These are phyloP conservation scores for Arthroderma uncinatum DNA, from an alignment of 2,329 filamentous ascomycete species.

Conservation along the genomic window DNA sequence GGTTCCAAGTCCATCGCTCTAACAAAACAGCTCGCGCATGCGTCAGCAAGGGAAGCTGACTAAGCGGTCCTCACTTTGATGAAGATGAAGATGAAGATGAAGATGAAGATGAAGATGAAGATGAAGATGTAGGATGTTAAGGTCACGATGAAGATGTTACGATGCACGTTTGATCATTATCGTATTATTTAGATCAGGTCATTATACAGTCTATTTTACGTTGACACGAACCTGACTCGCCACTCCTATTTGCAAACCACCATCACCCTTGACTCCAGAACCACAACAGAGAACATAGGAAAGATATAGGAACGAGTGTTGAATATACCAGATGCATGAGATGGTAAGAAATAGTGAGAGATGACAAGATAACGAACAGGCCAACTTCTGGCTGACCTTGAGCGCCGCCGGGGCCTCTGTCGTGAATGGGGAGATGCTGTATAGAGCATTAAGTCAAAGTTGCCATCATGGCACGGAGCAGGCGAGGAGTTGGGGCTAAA, in stretches of 20 bases:
- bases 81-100: no score
- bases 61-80: no score
- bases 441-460: constrained; percentile 49
- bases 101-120: no score
- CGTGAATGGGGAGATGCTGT: background rate
- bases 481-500: constrained; percentile 51
- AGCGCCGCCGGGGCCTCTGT: background rate
- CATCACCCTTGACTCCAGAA: background rate
- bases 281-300: background rate
- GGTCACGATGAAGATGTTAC: no score
- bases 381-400: no score
- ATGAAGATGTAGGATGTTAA: no score
- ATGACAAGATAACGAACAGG: background rate
- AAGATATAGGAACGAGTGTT: background rate
- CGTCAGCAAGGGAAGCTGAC: no score
- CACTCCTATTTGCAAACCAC: background rate
- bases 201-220: background rate
- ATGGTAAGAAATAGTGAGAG: background rate
- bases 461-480: constrained; percentile 59
- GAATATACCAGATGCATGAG: background rate
- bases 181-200: background rate
- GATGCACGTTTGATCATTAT: background rate
- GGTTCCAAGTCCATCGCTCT: no score
- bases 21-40: no score
- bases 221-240: background rate